Evolutionary conservation across 108 stramenopile species (phyloP).

Genomic region (Skeletonema costatum): DNA sequence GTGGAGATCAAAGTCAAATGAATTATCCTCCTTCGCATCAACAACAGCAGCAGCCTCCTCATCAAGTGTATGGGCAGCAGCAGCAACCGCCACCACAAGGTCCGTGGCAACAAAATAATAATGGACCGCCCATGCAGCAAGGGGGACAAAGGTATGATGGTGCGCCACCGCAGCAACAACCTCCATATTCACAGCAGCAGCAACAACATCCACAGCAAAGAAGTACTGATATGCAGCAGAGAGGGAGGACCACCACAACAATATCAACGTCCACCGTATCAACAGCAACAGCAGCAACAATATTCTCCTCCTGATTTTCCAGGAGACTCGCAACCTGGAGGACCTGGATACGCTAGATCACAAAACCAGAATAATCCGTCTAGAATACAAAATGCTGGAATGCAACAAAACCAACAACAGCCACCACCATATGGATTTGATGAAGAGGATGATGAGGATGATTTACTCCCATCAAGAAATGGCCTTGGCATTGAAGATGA

Average conservation of each 20-base stretch:
- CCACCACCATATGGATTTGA: slow-evolving; percentile 8
- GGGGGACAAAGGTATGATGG: not conserved
- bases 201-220: not conserved
- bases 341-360: slow-evolving; percentile 1
- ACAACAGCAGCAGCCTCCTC: slow-evolving; percentile 12
- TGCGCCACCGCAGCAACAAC: slow-evolving; percentile 1
- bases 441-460: slow-evolving; percentile 24
- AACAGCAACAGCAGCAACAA: slow-evolving; percentile 10
- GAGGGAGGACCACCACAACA: not conserved
- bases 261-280: slow-evolving; percentile 21
- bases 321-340: not conserved
- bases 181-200: slow-evolving; percentile 6
- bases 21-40: not conserved
- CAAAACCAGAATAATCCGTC: slow-evolving; percentile 2
- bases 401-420: not conserved
- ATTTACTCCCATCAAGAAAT: slow-evolving; percentile 4
- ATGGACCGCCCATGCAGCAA: not conserved
- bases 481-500: not conserved
- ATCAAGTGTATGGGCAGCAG: not conserved
- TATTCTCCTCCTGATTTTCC: slow-evolving; percentile 30
- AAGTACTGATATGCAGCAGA: not conserved
- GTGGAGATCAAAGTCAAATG: slow-evolving; percentile 1
- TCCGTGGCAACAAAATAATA: not conserved
- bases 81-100: not conserved
- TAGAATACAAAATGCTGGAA: slow-evolving; percentile 7